Percentiles rank a stretch among this genome's conserved stretches.
These are phyloP conservation scores for Candida fluviatilis DNA, from an alignment of 805 yeast genomes.

Conservation along the genomic window DNA sequence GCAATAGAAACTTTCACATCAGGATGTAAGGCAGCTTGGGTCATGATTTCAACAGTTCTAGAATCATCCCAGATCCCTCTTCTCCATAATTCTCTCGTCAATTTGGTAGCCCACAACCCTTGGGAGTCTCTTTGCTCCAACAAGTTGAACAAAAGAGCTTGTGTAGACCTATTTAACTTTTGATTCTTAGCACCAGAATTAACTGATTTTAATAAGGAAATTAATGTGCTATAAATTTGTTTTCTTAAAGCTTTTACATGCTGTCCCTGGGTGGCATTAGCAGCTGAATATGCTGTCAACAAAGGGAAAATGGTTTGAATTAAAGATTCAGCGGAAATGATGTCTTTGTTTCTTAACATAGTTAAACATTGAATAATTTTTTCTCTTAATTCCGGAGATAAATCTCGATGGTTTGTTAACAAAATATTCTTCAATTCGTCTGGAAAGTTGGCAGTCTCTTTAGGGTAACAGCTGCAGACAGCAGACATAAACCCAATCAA, in stretches of 20 bases:
- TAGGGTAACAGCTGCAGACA: slow-evolving; percentile 85
- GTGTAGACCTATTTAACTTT: slow-evolving; percentile 83
- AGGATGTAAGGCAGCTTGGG: slow-evolving; percentile 87
- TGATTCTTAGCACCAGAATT: slow-evolving; percentile 89
- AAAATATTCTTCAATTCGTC: slow-evolving; percentile 69
- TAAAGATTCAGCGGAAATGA: slow-evolving; percentile 72
- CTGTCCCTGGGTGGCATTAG: slow-evolving; percentile 45
- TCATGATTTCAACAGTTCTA: slow-evolving; percentile 95
- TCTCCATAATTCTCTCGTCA: slow-evolving; percentile 95
- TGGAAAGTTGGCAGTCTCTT: slow-evolving; percentile 83
- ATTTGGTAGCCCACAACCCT: slow-evolving; percentile 94
- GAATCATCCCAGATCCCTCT: slow-evolving; percentile 98
- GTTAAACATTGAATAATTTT: slow-evolving; percentile 86
- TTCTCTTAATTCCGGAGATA: slow-evolving; percentile 83
- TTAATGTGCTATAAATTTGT: slow-evolving; percentile 75
- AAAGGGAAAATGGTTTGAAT: slow-evolving; percentile 89
- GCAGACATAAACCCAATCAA: slow-evolving; percentile 88
- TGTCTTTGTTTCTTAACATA: slow-evolving; percentile 83
- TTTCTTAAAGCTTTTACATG: slow-evolving; percentile 80
- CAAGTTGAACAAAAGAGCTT: slow-evolving; percentile 84
- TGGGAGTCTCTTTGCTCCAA: slow-evolving; percentile 72
- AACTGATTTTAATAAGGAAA: slow-evolving; percentile 73
- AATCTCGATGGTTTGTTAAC: slow-evolving; percentile 69
- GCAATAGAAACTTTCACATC: slow-evolving; percentile 85
- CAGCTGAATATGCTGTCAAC: slow-evolving; percentile 57